Conservation (phyloP, 139 green algal species). For the Chlorella ohadii region DNA sequence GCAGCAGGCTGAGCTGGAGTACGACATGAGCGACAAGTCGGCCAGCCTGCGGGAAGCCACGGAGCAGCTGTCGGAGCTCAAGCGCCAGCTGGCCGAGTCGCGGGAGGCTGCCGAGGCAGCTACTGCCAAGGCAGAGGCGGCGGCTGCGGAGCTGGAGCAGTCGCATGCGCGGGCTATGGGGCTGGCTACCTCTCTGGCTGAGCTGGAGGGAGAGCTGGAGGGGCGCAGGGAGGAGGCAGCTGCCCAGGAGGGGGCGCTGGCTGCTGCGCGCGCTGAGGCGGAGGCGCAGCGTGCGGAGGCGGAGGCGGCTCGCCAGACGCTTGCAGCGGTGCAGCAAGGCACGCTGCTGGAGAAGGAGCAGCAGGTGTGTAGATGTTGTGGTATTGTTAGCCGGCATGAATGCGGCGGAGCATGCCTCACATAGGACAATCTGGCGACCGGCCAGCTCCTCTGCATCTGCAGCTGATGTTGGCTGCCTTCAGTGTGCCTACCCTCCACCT, state of each 20-base stretch:
- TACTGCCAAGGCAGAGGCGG: not conserved
- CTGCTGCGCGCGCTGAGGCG: not conserved
- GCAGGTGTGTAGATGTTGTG: not conserved
- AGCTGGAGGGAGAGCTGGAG: constrained; percentile 6
- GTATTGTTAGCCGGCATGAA: not conserved
- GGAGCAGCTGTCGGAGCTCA: constrained; percentile 3
- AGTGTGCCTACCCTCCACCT: no score
- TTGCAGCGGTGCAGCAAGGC: constrained; percentile 36
- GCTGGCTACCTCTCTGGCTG: not conserved
- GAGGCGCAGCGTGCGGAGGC: not conserved
- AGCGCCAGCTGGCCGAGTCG: not conserved
- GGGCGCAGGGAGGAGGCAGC: not conserved
- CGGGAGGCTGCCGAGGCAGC: not conserved
- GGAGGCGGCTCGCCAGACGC: not conserved
- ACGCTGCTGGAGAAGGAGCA: constrained; percentile 41
- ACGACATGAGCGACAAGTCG: constrained; percentile 29
- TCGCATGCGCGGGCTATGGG: not conserved
- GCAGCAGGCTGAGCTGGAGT: constrained; percentile 34
- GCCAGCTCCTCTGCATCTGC: no score
- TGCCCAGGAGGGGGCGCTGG: not conserved
- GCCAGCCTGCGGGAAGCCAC: constrained; percentile 18
- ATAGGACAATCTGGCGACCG: no score
- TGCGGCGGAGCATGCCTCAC: no score
- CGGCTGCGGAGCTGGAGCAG: constrained; percentile 6
- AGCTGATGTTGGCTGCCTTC: no score